These are phyloP conservation scores for Catharanthus roseus DNA, from an alignment of 257 asterid species.

Conservation along the genomic window DNA sequence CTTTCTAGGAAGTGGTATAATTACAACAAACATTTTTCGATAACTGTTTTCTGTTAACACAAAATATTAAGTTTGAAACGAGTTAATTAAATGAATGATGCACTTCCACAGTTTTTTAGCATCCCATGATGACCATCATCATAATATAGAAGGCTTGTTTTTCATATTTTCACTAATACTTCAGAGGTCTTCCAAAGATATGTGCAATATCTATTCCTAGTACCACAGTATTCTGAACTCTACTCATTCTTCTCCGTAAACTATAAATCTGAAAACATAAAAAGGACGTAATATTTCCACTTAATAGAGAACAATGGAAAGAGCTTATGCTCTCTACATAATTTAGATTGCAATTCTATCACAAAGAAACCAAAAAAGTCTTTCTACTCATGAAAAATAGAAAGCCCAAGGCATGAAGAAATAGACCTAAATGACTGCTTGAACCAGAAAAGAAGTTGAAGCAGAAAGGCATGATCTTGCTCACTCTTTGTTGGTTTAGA, in stretches of 20 bases:
- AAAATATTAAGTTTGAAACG: not conserved
- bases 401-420: constrained; percentile 9
- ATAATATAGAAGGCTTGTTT: not conserved
- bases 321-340: not conserved
- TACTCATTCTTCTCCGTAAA: not conserved
- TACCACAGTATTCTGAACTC: not conserved
- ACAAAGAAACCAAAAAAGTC: not conserved
- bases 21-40: not conserved
- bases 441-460: constrained; percentile 97
- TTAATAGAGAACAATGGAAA: not conserved
- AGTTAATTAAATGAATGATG: not conserved
- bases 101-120: not conserved
- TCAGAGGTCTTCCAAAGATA: not conserved
- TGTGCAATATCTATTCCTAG: not conserved
- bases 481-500: constrained; percentile 68
- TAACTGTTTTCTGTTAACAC: not conserved
- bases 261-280: not conserved
- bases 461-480: constrained; percentile 73
- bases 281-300: not conserved
- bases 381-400: not conserved
- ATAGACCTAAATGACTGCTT: constrained; percentile 89
- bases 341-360: not conserved
- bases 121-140: not conserved
- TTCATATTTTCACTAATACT: not conserved
- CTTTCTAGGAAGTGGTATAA: not conserved